Percentiles rank a stretch among this genome's conserved stretches.
Evolutionary conservation across 2,329 filamentous ascomycete genomes (phyloP).

Genomic region (Colletotrichum sp.): DNA sequence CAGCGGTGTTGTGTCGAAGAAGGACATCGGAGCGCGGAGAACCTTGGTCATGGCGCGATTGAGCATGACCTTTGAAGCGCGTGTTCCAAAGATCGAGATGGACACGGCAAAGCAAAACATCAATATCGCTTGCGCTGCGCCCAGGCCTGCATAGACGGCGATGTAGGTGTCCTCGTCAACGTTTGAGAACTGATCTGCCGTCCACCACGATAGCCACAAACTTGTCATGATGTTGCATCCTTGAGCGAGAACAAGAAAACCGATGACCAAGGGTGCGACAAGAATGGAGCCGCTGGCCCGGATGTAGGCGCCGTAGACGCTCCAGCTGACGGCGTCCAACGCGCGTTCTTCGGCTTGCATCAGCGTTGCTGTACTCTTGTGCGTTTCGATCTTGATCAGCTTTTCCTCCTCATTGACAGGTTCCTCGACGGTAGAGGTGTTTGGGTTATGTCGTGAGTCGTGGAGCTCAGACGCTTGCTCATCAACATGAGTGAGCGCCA

Average conservation of each 20-base stretch:
- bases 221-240: conserved; percentile 70
- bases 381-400: conserved; percentile 52
- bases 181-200: conserved; percentile 66
- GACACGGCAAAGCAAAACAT: conserved; percentile 82
- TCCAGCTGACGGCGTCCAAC: conserved; percentile 77
- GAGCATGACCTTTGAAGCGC: conserved; percentile 81
- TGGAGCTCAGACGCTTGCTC: neutral
- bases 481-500: conserved; percentile 64
- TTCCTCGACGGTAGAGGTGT: conserved; percentile 13
- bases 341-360: conserved; percentile 78
- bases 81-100: conserved; percentile 80
- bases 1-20: conserved; percentile 95
- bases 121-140: conserved; percentile 70
- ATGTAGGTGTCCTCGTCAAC: conserved; percentile 33
- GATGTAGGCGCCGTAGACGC: conserved; percentile 79
- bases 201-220: conserved; percentile 94
- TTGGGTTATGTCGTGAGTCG: neutral
- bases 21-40: conserved; percentile 74
- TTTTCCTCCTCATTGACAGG: conserved; percentile 32
- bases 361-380: conserved; percentile 62
- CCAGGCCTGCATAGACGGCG: conserved; percentile 72
- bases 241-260: conserved; percentile 66
- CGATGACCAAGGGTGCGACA: conserved; percentile 66
- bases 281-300: conserved; percentile 73
- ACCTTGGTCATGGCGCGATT: conserved; percentile 78